phyloP scores from a whole-genome alignment of 768 basidiomycete species.

The Termitomyces sp. region DNA sequence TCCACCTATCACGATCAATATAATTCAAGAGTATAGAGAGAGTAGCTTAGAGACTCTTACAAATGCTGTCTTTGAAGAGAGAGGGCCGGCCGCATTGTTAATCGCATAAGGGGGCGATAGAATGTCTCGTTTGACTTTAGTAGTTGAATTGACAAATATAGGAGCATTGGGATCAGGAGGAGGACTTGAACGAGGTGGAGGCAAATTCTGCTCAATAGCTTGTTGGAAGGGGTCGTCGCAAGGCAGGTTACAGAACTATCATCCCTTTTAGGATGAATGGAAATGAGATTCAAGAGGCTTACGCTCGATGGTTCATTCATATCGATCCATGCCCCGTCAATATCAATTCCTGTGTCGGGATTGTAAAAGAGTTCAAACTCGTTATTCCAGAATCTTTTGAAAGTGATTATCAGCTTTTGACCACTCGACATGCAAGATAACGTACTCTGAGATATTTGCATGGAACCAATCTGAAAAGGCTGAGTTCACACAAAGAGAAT shows the following conservation, averaged over 20 bases:
- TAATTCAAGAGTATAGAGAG: not conserved
- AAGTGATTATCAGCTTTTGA: not conserved
- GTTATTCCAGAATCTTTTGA: slow-evolving; percentile 53
- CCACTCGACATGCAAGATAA: not conserved
- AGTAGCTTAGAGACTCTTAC: slow-evolving; percentile 27
- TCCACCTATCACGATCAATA: slow-evolving; percentile 27
- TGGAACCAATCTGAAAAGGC: slow-evolving; percentile 55
- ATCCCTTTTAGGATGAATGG: not conserved
- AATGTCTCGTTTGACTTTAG: slow-evolving; percentile 27
- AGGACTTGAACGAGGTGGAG: slow-evolving; percentile 45
- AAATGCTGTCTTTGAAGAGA: slow-evolving; percentile 53
- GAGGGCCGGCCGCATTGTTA: slow-evolving; percentile 49
- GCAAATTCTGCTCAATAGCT: slow-evolving; percentile 48
- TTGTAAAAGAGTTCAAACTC: slow-evolving; percentile 59
- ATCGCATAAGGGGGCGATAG: slow-evolving; percentile 57
- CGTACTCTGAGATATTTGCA: slow-evolving; percentile 44
- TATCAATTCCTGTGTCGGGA: slow-evolving; percentile 52
- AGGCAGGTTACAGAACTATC: slow-evolving; percentile 60
- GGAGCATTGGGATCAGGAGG: slow-evolving; percentile 53
- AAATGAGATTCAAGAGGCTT: slow-evolving; percentile 13
- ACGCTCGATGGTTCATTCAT: slow-evolving; percentile 76
- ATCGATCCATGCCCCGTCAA: slow-evolving; percentile 73
- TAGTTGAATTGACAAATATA: slow-evolving; percentile 37
- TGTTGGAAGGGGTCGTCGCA: slow-evolving; percentile 59
- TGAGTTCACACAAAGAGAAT: not conserved